A percentile compares a stretch with the other conserved stretches of the same genome.
Evolutionary conservation across 2,329 filamentous ascomycete species (phyloP).

Genomic region (Xylaria sp.): DNA sequence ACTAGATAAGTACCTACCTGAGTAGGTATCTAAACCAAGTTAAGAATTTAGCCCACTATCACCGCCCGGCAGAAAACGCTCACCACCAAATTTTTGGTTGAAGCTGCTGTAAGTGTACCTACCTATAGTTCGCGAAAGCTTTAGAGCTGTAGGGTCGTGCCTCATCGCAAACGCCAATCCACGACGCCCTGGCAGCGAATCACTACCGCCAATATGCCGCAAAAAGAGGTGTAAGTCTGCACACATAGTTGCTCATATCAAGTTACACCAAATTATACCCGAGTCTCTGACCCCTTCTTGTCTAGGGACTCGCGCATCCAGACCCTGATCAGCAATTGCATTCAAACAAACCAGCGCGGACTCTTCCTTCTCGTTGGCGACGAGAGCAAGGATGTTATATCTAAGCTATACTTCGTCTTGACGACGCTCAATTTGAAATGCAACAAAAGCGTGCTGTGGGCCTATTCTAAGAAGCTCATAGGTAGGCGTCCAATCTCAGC

Average conservation of each 20-base stretch:
- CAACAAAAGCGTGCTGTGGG: slow-evolving; percentile 97
- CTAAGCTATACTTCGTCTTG: slow-evolving; percentile 93
- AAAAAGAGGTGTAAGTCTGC: slow-evolving; percentile 46
- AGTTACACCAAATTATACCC: background rate
- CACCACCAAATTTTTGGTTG: slow-evolving; percentile 45
- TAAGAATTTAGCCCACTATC: slow-evolving; percentile 33
- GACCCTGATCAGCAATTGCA: slow-evolving; percentile 88
- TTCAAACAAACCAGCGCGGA: slow-evolving; percentile 95
- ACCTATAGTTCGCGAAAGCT: slow-evolving; percentile 26
- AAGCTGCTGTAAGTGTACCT: slow-evolving; percentile 22
- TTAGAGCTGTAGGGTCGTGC: slow-evolving; percentile 4
- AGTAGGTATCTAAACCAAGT: slow-evolving; percentile 21
- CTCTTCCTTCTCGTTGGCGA: slow-evolving; percentile 98
- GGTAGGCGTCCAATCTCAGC: slow-evolving; percentile 70
- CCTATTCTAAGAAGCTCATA: slow-evolving; percentile 97
- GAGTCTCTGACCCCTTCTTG: slow-evolving; percentile 20
- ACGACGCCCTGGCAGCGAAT: slow-evolving; percentile 15
- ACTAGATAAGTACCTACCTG: too few relatives aligned
- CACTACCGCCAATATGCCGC: slow-evolving; percentile 41
- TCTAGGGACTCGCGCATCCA: slow-evolving; percentile 86
- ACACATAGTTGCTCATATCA: background rate
- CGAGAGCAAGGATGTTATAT: slow-evolving; percentile 90
- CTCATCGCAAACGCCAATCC: slow-evolving; percentile 14
- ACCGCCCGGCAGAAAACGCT: slow-evolving; percentile 46
- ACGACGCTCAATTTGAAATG: slow-evolving; percentile 89